Conservation (phyloP, 2,329 filamentous ascomycete species). For the Pestalotiopsis fici region DNA sequence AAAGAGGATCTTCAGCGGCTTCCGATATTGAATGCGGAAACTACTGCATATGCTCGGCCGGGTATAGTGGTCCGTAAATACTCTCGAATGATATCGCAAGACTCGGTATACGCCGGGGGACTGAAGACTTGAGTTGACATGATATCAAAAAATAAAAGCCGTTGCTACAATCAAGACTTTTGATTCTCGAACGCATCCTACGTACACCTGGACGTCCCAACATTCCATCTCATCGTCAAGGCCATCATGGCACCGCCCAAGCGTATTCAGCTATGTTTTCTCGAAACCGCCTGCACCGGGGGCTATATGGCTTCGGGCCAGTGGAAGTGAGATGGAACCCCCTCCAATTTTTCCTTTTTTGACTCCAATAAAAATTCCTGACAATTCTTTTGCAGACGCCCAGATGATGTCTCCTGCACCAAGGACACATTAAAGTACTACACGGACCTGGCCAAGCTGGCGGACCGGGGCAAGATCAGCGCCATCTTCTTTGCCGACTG, state of each 20-base stretch:
- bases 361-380: not conserved
- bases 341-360: not conserved
- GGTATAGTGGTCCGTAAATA: not conserved
- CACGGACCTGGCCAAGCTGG: slow-evolving; percentile 7
- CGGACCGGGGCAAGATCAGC: slow-evolving; percentile 6
- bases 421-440: slow-evolving; percentile 13
- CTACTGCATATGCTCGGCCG: not conserved
- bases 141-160: not conserved
- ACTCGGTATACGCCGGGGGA: not conserved
- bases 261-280: slow-evolving; percentile 8
- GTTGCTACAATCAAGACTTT: not conserved
- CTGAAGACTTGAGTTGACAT: not conserved
- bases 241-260: not conserved
- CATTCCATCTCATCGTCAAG: not conserved
- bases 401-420: slow-evolving; percentile 1
- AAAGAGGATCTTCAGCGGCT: not conserved
- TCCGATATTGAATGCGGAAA: not conserved
- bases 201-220: not conserved
- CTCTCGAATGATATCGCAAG: too few species aligned
- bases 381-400: not conserved
- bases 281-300: slow-evolving; percentile 5
- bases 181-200: not conserved
- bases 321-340: slow-evolving; percentile 6
- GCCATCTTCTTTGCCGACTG: slow-evolving; percentile 13
- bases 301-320: slow-evolving; percentile 10